Conservation (phyloP, 495 filamentous ascomycete genomes). For the Penicillium ucsense region DNA sequence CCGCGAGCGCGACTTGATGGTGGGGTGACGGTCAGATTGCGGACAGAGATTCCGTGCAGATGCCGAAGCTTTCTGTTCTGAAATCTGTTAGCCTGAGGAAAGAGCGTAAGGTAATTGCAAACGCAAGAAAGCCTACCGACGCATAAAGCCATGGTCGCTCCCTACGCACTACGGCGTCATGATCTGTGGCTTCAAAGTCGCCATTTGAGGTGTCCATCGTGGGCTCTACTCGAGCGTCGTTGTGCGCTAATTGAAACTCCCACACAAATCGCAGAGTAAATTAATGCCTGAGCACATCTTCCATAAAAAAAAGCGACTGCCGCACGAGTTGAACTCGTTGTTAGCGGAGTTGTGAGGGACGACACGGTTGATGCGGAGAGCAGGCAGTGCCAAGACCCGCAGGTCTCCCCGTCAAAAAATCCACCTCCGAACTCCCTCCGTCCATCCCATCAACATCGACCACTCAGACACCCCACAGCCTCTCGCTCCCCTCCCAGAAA, state of each 20-base stretch:
- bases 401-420: conserved; percentile 23
- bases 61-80: conserved; percentile 86
- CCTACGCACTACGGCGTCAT: conserved; percentile 13
- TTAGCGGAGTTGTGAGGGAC: conserved; percentile 4
- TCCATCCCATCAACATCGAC: conserved; percentile 7
- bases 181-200: conserved; percentile 11
- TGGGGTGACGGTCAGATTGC: conserved; percentile 63
- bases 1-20: conserved; percentile 44
- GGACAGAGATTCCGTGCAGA: conserved; percentile 75
- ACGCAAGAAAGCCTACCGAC: conserved; percentile 7
- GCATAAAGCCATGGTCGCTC: conserved; percentile 17
- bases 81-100: conserved; percentile 1
- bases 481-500: neutral
- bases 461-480: neutral
- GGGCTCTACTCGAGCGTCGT: neutral
- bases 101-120: neutral
- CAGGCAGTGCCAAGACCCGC: conserved; percentile 17
- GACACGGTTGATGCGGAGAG: conserved; percentile 22
- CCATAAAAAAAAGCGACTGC: neutral
- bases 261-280: neutral
- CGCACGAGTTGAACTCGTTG: neutral
- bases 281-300: neutral
- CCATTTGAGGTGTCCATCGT: conserved; percentile 7
- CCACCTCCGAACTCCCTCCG: conserved; percentile 15
- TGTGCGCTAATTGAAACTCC: neutral